Percentiles rank a stretch among this genome's conserved stretches.
phyloP scores from a whole-genome alignment of 305 asterid genomes.

The Fraxinus latifolia region DNA sequence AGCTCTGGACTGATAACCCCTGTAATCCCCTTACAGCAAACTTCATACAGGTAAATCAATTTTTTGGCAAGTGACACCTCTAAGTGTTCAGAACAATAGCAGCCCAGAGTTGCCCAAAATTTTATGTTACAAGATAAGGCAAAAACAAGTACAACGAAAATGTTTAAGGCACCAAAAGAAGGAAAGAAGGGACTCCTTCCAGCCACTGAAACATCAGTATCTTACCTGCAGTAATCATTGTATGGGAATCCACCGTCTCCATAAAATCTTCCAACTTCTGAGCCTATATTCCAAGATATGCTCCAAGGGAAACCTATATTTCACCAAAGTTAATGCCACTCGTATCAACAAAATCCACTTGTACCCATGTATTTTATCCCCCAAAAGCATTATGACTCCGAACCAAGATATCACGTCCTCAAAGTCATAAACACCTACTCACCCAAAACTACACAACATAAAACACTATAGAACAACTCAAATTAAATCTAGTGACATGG shows the following conservation, averaged over 20 bases:
- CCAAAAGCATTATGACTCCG: not conserved
- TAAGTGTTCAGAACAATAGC: too few species aligned
- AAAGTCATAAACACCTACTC: not conserved
- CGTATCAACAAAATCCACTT: not conserved
- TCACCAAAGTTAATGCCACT: constrained; percentile 28
- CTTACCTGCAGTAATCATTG: constrained; percentile 31
- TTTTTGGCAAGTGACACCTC: too few species aligned
- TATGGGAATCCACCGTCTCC: constrained; percentile 24
- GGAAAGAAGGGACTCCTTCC: not conserved
- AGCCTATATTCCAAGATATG: constrained; percentile 34
- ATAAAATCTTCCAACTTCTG: constrained; percentile 28
- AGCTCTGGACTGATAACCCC: too few species aligned
- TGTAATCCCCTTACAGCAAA: too few species aligned
- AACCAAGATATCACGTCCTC: not conserved
- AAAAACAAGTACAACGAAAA: not conserved
- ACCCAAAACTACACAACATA: not conserved
- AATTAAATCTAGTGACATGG: not conserved
- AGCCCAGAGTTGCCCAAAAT: too few species aligned
- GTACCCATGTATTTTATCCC: not conserved
- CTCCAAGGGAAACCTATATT: constrained; percentile 35
- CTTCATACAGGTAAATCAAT: too few species aligned
- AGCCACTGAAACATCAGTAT: constrained; percentile 20
- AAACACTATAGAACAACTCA: not conserved
- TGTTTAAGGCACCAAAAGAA: not conserved
- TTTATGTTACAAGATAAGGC: not conserved